Conservation (phyloP, 2,329 filamentous ascomycete species). For the Scedosporium boydii region DNA sequence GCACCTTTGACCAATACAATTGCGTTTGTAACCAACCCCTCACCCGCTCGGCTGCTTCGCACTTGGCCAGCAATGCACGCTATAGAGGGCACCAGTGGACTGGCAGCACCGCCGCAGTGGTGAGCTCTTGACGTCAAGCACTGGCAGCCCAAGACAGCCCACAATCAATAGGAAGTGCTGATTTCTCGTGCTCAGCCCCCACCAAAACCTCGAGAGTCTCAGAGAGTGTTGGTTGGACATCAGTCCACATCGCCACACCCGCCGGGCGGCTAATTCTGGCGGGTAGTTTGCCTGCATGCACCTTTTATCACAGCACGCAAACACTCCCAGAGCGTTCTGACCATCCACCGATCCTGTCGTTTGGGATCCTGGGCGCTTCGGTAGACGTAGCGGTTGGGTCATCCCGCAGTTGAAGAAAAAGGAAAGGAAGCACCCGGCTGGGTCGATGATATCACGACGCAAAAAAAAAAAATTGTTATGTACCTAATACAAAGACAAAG, state of each 20-base stretch:
- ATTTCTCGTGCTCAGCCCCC: not conserved
- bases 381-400: not conserved
- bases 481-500: too few species aligned
- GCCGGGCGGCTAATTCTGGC: slow-evolving; percentile 7
- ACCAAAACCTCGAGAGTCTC: not conserved
- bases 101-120: too few species aligned
- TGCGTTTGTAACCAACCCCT: too few species aligned
- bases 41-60: too few species aligned
- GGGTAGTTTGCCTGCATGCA: not conserved
- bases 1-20: too few species aligned
- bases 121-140: too few species aligned
- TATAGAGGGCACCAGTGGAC: too few species aligned
- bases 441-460: too few species aligned
- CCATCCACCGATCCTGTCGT: not conserved
- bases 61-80: too few species aligned
- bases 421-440: too few species aligned
- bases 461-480: too few species aligned
- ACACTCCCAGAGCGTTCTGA: not conserved
- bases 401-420: not conserved
- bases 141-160: not conserved
- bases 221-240: slow-evolving; percentile 5
- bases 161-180: not conserved
- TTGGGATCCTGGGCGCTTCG: not conserved
- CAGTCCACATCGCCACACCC: not conserved
- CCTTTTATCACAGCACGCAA: not conserved